Evolutionary conservation across 2,329 filamentous ascomycete genomes (phyloP).

Genomic region (Didymella keratinophila): DNA sequence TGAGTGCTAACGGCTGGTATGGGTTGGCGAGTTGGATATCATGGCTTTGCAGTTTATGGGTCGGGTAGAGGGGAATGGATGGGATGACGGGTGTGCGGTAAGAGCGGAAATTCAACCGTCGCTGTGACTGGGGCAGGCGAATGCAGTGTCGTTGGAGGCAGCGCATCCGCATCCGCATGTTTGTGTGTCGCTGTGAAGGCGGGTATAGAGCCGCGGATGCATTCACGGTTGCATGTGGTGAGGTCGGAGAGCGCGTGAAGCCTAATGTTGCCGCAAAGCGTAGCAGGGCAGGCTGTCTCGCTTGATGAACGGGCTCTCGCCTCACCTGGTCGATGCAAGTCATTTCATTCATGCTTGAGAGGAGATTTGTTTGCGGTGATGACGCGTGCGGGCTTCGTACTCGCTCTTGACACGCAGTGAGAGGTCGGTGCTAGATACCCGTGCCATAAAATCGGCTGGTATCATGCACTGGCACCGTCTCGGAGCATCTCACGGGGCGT

Average conservation of each 20-base stretch:
- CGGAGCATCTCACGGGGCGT: background rate
- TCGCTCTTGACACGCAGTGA: background rate
- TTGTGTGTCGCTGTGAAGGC: too few species aligned
- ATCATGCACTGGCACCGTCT: background rate
- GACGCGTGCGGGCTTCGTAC: background rate
- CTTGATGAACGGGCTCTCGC: background rate
- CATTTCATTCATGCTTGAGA: background rate
- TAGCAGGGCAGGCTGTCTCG: background rate
- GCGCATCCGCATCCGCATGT: too few species aligned
- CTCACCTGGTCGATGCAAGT: background rate
- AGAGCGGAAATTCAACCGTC: background rate
- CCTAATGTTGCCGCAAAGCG: background rate
- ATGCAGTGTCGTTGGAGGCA: too few species aligned
- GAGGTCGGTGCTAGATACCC: background rate
- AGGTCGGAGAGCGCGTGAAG: background rate
- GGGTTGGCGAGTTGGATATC: constrained; percentile 5
- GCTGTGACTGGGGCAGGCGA: background rate
- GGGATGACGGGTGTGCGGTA: background rate
- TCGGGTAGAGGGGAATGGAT: too few species aligned
- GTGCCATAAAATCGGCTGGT: background rate
- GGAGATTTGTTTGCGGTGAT: background rate
- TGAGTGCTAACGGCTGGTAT: constrained; percentile 5
- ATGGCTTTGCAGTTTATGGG: too few species aligned
- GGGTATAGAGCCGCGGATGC: background rate
- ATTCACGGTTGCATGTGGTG: background rate